Conservation (phyloP, 1,139 yeast species). For the Meyerozyma carpophila region DNA sequence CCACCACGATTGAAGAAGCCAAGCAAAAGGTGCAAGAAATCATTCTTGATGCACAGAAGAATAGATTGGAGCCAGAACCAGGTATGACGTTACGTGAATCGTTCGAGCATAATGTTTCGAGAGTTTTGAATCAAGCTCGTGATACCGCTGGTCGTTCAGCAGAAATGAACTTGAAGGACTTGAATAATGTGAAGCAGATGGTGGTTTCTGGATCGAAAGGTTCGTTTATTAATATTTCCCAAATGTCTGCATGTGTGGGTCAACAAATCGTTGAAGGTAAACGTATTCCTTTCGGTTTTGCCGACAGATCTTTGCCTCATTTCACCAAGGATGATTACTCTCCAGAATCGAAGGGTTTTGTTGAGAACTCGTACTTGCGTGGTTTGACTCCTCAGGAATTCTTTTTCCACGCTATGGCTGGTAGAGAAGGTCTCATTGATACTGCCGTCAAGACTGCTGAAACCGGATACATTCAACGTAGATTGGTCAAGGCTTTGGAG, state of each 20-base stretch:
- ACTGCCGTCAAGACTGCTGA: conserved; percentile 99
- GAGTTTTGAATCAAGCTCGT: conserved; percentile 96
- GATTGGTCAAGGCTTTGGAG: conserved; percentile 95
- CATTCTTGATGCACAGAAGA: conserved; percentile 85
- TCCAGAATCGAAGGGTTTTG: conserved; percentile 97
- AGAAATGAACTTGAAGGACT: conserved; percentile 89
- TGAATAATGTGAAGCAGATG: conserved; percentile 97
- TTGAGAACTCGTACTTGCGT: conserved; percentile 93
- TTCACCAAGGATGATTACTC: conserved; percentile 97
- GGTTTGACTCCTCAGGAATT: conserved; percentile 99
- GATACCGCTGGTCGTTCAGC: conserved; percentile 99
- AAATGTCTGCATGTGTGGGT: conserved; percentile 99
- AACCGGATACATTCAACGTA: conserved; percentile 98
- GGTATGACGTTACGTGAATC: conserved; percentile 99
- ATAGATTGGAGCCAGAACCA: conserved; percentile 86
- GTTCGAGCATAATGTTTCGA: conserved; percentile 93
- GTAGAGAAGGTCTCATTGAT: conserved; percentile 99
- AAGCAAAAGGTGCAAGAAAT: conserved; percentile 91
- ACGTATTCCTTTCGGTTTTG: conserved; percentile 96
- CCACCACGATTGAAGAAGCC: conserved; percentile 89
- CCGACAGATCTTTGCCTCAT: conserved; percentile 95
- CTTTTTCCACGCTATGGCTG: conserved; percentile 99
- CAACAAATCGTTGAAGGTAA: conserved; percentile 99
- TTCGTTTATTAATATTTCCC: conserved; percentile 96
- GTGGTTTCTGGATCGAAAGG: conserved; percentile 99